phyloP scores from a whole-genome alignment of 176 grass and related monocot species.

The Hordeum vulgare region DNA sequence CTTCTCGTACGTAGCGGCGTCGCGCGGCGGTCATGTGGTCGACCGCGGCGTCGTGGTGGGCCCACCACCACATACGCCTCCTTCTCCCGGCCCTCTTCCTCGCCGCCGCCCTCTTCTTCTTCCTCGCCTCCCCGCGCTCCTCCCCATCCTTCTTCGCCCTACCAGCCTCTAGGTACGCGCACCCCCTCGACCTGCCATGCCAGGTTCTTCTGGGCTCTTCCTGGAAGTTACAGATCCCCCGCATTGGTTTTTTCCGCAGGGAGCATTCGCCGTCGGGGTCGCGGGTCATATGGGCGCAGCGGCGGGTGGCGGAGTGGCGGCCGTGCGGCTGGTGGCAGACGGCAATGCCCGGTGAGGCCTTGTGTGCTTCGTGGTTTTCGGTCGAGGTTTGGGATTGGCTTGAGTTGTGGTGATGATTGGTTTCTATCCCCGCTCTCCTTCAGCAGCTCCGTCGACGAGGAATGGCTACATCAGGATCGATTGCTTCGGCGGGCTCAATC shows the following conservation, averaged over 20 bases:
- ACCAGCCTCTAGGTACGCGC: constrained; percentile 37
- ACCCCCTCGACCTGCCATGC: background rate
- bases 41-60: constrained; percentile 16
- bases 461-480: constrained; percentile 82
- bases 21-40: constrained; percentile 21
- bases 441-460: constrained; percentile 41
- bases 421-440: background rate
- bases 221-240: background rate
- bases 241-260: background rate
- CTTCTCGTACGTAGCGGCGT: background rate
- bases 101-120: constrained; percentile 10
- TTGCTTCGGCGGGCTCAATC: constrained; percentile 93
- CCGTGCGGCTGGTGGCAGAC: constrained; percentile 66
- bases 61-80: constrained; percentile 31
- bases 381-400: background rate
- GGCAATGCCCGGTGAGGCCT: constrained; percentile 22
- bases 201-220: background rate
- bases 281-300: constrained; percentile 52
- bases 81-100: constrained; percentile 38
- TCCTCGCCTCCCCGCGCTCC: constrained; percentile 20
- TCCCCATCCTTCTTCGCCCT: constrained; percentile 28
- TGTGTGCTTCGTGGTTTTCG: background rate
- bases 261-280: background rate
- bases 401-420: background rate
- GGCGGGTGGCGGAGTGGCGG: constrained; percentile 54